phyloP scores from a whole-genome alignment of 148 eudicot genomes.

The Rhododendron ovatum region DNA sequence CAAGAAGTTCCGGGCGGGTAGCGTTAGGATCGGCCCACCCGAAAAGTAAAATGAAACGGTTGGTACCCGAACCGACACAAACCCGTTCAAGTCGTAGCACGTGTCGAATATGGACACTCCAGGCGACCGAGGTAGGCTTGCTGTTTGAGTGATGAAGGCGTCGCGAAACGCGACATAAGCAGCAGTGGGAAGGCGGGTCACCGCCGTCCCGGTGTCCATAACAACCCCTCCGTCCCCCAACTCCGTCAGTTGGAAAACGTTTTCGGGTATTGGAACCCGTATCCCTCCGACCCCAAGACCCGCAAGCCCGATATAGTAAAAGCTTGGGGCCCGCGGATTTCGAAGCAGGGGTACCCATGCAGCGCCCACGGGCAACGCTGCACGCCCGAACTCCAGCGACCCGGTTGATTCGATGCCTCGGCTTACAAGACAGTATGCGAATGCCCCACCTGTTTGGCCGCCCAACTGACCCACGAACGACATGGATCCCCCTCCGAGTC shows the following conservation, averaged over 20 bases:
- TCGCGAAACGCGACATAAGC: slow-evolving; percentile 77
- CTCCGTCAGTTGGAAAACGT: slow-evolving; percentile 32
- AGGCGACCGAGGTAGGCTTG: slow-evolving; percentile 48
- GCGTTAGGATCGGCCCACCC: slow-evolving; percentile 72
- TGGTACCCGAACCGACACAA: slow-evolving; percentile 70
- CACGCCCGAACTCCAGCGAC: slow-evolving; percentile 69
- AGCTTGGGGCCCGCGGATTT: slow-evolving; percentile 59
- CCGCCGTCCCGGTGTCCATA: slow-evolving; percentile 88
- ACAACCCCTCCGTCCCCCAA: slow-evolving; percentile 76
- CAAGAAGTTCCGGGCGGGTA: slow-evolving; percentile 77
- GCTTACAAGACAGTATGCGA: slow-evolving; percentile 72
- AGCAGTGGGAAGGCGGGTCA: slow-evolving; percentile 55
- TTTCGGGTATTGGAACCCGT: slow-evolving; percentile 53
- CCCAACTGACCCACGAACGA: slow-evolving; percentile 83
- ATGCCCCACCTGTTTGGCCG: slow-evolving; percentile 78
- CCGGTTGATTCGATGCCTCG: slow-evolving; percentile 59
- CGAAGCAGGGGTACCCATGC: slow-evolving; percentile 74
- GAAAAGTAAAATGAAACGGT: slow-evolving; percentile 80
- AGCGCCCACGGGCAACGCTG: slow-evolving; percentile 69
- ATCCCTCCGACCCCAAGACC: slow-evolving; percentile 85
- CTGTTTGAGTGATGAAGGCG: slow-evolving; percentile 48
- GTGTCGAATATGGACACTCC: slow-evolving; percentile 74
- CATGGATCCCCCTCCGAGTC: slow-evolving; percentile 82
- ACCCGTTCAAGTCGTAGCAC: slow-evolving; percentile 68
- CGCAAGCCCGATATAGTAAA: slow-evolving; percentile 57